phyloP scores from a whole-genome alignment of 1,284 basidiomycete species.

The Papiliotrema laurentii region DNA sequence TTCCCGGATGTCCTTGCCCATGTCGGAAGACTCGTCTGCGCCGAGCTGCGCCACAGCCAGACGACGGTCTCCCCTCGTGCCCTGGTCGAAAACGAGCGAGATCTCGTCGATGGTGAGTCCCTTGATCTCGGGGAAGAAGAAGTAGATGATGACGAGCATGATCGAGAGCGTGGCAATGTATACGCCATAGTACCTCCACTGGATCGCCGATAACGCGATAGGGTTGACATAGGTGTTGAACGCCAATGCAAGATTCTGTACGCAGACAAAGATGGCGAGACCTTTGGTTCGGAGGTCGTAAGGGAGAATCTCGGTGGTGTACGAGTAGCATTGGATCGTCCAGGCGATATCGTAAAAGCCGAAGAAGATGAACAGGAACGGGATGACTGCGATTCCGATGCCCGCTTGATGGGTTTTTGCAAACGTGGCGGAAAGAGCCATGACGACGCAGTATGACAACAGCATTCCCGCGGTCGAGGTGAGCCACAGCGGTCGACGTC shows the following conservation, averaged over 20 bases:
- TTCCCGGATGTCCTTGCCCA: too few species aligned
- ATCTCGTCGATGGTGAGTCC: conserved; percentile 18
- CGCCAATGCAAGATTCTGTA: conserved; percentile 8
- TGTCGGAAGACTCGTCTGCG: too few species aligned
- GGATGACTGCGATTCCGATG: conserved; percentile 27
- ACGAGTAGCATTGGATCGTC: conserved; percentile 14
- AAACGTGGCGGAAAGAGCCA: conserved; percentile 24
- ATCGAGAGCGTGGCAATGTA: conserved; percentile 16
- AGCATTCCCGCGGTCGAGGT: conserved; percentile 29
- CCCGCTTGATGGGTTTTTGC: conserved; percentile 14
- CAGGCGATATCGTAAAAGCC: conserved; percentile 14
- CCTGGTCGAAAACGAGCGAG: conserved; percentile 13
- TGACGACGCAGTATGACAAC: conserved; percentile 22
- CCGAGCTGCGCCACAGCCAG: background rate
- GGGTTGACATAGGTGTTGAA: conserved; percentile 29
- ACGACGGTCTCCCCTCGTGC: background rate
- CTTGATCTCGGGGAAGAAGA: conserved; percentile 26
- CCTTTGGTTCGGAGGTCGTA: conserved; percentile 18
- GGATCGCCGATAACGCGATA: conserved; percentile 18
- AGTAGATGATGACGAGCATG: conserved; percentile 16
- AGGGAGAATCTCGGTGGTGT: conserved; percentile 24
- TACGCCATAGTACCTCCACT: conserved; percentile 6
- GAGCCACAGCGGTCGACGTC: conserved; percentile 29
- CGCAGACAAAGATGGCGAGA: conserved; percentile 14
- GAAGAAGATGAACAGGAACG: conserved; percentile 25